Evolutionary conservation across 1,139 yeast genomes (phyloP).

Genomic region (Blastobotrys indianensis): DNA sequence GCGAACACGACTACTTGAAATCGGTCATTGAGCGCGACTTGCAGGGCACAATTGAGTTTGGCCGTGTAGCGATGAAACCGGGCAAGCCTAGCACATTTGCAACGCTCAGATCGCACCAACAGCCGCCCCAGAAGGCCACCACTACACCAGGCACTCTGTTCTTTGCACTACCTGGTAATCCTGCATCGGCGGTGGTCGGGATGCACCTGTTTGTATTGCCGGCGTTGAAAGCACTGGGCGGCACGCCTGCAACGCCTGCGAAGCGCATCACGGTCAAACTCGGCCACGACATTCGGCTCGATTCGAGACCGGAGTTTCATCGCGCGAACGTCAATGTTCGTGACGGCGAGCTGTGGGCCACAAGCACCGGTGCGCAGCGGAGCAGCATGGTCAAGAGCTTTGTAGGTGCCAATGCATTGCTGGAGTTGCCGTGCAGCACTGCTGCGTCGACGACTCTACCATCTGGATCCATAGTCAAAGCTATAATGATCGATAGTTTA

Average conservation of each 20-base stretch:
- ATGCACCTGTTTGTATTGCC: constrained; percentile 44
- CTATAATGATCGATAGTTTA: constrained; percentile 9
- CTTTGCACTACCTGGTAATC: constrained; percentile 50
- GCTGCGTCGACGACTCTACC: background rate
- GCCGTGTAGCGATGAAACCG: constrained; percentile 50
- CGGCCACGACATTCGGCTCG: constrained; percentile 32
- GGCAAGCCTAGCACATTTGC: constrained; percentile 53
- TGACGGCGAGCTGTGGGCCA: constrained; percentile 31
- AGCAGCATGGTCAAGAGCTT: constrained; percentile 45
- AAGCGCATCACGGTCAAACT: constrained; percentile 30
- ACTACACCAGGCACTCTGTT: constrained; percentile 29
- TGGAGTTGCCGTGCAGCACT: constrained; percentile 34
- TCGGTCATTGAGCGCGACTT: constrained; percentile 40
- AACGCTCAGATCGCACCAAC: too few species aligned
- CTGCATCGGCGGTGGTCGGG: constrained; percentile 47
- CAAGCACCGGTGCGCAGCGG: constrained; percentile 44
- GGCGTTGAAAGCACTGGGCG: constrained; percentile 35
- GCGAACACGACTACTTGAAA: constrained; percentile 44
- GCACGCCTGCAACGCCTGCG: constrained; percentile 23
- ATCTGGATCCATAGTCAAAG: constrained; percentile 5
- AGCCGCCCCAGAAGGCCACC: too few species aligned
- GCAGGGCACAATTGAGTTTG: constrained; percentile 44
- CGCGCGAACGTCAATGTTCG: constrained; percentile 33
- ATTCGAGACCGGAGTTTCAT: constrained; percentile 47
- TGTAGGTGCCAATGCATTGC: constrained; percentile 41